phyloP scores from a whole-genome alignment of 805 yeast genomes.

The Jamesozyma hellenica region DNA sequence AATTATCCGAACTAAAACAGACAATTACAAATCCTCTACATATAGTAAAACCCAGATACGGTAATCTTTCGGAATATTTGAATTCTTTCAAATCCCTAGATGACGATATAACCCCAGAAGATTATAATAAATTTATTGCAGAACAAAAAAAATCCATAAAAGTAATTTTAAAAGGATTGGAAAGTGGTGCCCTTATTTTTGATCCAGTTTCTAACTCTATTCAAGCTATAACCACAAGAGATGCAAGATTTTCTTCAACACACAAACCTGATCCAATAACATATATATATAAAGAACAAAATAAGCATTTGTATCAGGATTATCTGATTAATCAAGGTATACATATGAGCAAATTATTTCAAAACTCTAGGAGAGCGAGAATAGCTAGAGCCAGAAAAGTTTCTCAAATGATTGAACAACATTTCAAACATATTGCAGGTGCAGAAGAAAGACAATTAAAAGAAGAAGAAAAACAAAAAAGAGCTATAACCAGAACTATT shows the following conservation, averaged over 20 bases:
- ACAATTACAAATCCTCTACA: constrained; percentile 54
- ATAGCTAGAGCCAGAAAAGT: constrained; percentile 60
- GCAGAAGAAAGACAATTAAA: constrained; percentile 75
- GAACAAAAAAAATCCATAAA: constrained; percentile 40
- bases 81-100: constrained; percentile 49
- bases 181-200: constrained; percentile 35
- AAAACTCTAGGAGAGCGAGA: constrained; percentile 53
- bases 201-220: constrained; percentile 33
- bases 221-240: constrained; percentile 37
- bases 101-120: constrained; percentile 52
- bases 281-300: constrained; percentile 28
- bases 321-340: constrained; percentile 69
- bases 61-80: constrained; percentile 36
- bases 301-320: constrained; percentile 51
- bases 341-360: constrained; percentile 57
- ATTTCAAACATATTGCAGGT: constrained; percentile 77
- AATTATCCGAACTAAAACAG: constrained; percentile 35
- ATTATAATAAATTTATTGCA: constrained; percentile 46
- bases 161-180: constrained; percentile 39
- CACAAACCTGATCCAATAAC: constrained; percentile 41
- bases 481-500: constrained; percentile 67
- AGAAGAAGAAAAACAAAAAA: constrained; percentile 62
- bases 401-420: constrained; percentile 73
- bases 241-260: constrained; percentile 28
- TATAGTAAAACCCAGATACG: constrained; percentile 37